A percentile compares a stretch with the other conserved stretches of the same genome.
These are phyloP conservation scores for Lippia alba DNA, from an alignment of 305 asterid genomes.

Conservation along the genomic window DNA sequence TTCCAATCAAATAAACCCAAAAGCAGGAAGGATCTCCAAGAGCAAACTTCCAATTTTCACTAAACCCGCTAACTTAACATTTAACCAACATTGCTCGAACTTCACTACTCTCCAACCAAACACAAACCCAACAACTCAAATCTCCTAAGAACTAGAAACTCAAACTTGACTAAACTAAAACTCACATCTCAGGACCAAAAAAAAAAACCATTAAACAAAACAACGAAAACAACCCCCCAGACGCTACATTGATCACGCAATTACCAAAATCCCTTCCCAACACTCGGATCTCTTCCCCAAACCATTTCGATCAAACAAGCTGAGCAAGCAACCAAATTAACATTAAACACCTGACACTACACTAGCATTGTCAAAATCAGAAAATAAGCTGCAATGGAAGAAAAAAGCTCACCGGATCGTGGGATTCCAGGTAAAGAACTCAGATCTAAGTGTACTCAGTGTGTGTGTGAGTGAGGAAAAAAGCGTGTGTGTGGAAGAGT, in stretches of 20 bases:
- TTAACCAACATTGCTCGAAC: slow-evolving; percentile 9
- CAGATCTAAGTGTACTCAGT: slow-evolving; percentile 48
- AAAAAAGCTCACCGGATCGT: slow-evolving; percentile 41
- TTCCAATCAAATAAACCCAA: background rate
- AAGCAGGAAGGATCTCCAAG: slow-evolving; percentile 11
- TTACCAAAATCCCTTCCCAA: background rate
- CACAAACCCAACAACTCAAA: background rate
- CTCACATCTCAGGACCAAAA: background rate
- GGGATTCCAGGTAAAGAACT: slow-evolving; percentile 12
- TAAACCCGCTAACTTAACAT: background rate
- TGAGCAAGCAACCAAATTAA: slow-evolving; percentile 13
- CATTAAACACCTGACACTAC: slow-evolving; percentile 3
- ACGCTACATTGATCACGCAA: slow-evolving; percentile 19
- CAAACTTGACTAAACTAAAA: slow-evolving; percentile 1
- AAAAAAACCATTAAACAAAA: background rate
- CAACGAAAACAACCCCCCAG: background rate
- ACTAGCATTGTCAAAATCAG: slow-evolving; percentile 6
- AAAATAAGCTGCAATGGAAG: slow-evolving; percentile 30
- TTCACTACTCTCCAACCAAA: background rate
- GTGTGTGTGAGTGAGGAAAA: slow-evolving; percentile 21
- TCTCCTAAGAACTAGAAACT: slow-evolving; percentile 17
- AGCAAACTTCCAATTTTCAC: background rate
- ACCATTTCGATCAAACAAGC: background rate
- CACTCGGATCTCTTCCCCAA: slow-evolving; percentile 36
- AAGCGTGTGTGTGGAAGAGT: slow-evolving; percentile 15